Evolutionary conservation across 2,329 filamentous ascomycete genomes (phyloP), one percentile per base, ranked within the genome.

Genomic region (Nemania abortiva): DNA sequence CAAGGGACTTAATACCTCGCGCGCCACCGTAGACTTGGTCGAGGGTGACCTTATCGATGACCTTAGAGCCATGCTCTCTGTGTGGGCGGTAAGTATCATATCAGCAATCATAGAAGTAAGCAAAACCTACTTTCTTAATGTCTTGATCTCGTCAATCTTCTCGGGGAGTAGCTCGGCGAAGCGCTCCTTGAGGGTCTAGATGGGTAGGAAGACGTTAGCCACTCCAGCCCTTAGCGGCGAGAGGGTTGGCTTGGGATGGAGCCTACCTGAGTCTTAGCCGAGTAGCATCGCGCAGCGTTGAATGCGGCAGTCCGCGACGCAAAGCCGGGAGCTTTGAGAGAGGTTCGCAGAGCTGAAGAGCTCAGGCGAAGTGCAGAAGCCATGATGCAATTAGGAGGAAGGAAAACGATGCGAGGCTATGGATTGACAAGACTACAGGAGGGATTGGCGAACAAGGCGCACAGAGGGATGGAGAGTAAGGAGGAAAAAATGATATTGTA

Each of bases 1-100:
- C 96, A 72, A 99, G 91, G 77, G 91, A 92, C 90, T 98, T 99
- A 87, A 99, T 97, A 80, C 96, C 95, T 87, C 96, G 95, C 81
- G 96, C 96, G 91, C 96, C 96, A 83, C 96, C 96, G 84, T 98
- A 99, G 82, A 97, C 96, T 87, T 99, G 96, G 88, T 98, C 96
- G 75, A 99, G 93, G 71, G 96, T 99, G 82, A 99, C 94, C 89
- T 98, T 94, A 83, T 96, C 95, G 77, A 99, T 82, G 79, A 98
- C 93, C 87, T 95, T 98, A 88, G 88, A 93, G 82, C 96, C 96
- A 83, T 97, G 90, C 81, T 97, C 95, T 86, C 94, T 97, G 77
- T 70, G 64, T 34, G 67, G 54, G 57, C 29, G 61, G 75, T 78
- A 69, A 79, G 80, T 71, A 65, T 73, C 20, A 58, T 66, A 52